These are phyloP conservation scores for Bonnemaisonia californica DNA, from an alignment of 31 red algal species.

Conservation along the genomic window DNA sequence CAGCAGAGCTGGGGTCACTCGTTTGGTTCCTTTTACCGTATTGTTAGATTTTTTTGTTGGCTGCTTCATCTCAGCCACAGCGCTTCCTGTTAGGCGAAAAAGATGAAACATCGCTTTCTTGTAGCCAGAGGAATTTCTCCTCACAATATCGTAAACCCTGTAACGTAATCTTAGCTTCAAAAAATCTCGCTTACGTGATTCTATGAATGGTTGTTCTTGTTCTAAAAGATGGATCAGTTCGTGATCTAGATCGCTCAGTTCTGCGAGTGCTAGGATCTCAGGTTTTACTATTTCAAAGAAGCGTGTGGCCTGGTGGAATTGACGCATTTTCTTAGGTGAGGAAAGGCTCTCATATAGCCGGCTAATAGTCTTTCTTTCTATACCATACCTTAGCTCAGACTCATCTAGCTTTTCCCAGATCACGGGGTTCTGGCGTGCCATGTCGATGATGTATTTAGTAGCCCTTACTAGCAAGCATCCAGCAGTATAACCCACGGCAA, in stretches of 20 bases:
- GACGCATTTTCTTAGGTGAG: background rate
- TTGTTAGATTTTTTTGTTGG: too few relatives aligned
- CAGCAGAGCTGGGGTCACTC: too few relatives aligned
- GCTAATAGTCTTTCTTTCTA: constrained; percentile 10
- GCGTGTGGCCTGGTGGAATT: background rate
- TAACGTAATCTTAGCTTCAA: constrained; percentile 9
- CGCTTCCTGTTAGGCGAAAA: constrained; percentile 10
- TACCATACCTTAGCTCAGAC: background rate
- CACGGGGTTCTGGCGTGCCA: constrained; percentile 7
- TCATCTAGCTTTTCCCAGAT: constrained; percentile 14
- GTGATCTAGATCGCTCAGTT: too few relatives aligned
- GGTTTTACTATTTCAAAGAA: background rate
- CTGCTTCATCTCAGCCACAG: constrained; percentile 10
- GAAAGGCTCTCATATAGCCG: constrained; percentile 7
- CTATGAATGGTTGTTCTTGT: constrained; percentile 8
- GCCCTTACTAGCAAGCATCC: background rate
- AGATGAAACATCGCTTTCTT: constrained; percentile 26
- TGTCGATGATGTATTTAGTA: background rate
- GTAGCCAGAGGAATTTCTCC: constrained; percentile 5
- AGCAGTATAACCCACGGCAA: background rate
- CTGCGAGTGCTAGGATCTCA: too few relatives aligned
- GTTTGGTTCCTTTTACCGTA: too few relatives aligned
- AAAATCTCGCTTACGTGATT: background rate
- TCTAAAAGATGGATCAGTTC: background rate
- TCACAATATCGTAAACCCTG: background rate